These are phyloP conservation scores for Saccharomyces jurei DNA, from an alignment of 805 yeast species.

Conservation along the genomic window DNA sequence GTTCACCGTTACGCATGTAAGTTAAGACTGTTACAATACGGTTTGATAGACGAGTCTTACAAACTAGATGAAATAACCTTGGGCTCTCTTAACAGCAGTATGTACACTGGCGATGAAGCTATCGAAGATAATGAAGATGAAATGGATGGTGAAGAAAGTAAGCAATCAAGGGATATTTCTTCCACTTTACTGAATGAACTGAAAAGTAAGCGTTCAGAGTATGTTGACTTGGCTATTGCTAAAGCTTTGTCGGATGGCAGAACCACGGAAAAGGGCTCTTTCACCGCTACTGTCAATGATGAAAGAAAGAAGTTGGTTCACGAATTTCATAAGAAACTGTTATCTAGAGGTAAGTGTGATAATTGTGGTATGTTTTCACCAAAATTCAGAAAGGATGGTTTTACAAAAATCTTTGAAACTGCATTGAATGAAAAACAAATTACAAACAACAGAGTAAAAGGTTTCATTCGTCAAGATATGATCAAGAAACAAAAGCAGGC, in stretches of 20 bases:
- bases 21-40: slow-evolving; percentile 76
- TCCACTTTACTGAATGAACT: slow-evolving; percentile 42
- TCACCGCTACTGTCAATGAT: slow-evolving; percentile 78
- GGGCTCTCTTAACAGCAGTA: slow-evolving; percentile 28
- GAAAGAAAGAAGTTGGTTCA: slow-evolving; percentile 72
- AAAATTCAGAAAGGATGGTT: slow-evolving; percentile 88
- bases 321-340: slow-evolving; percentile 64
- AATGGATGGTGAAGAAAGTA: slow-evolving; percentile 3
- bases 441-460: slow-evolving; percentile 75
- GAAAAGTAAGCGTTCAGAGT: slow-evolving; percentile 53
- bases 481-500: slow-evolving; percentile 36
- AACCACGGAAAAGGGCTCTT: slow-evolving; percentile 55
- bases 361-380: slow-evolving; percentile 96
- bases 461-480: slow-evolving; percentile 66
- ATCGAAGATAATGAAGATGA: slow-evolving; percentile 35
- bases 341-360: slow-evolving; percentile 81
- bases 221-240: slow-evolving; percentile 62
- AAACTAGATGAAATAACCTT: slow-evolving; percentile 57
- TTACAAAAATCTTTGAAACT: slow-evolving; percentile 83
- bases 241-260: slow-evolving; percentile 71
- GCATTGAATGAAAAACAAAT: slow-evolving; percentile 76
- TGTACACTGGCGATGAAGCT: slow-evolving; percentile 36
- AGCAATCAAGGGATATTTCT: slow-evolving; percentile 26
- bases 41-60: slow-evolving; percentile 69
- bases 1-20: slow-evolving; percentile 72